phyloP scores from a whole-genome alignment of 768 basidiomycete species.

The Royoungia palumana region DNA sequence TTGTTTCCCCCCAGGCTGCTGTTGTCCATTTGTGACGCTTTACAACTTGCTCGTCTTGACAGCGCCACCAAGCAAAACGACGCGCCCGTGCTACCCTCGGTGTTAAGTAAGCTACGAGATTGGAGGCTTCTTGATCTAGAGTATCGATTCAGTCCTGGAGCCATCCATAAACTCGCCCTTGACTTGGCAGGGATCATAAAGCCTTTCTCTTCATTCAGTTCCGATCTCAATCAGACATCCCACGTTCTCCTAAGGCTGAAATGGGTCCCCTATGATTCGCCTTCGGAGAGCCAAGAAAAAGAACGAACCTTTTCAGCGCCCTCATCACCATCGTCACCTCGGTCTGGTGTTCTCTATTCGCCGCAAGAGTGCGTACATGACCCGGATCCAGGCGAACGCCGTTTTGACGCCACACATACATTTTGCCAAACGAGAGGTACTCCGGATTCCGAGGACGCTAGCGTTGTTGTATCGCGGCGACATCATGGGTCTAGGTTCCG shows the following conservation, averaged over 20 bases:
- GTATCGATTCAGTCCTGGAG: conserved; percentile 10
- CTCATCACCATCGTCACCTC: conserved; percentile 3
- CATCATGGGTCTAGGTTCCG: conserved; percentile 20
- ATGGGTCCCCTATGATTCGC: conserved; percentile 15
- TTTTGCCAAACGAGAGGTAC: not conserved
- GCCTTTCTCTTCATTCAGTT: not conserved
- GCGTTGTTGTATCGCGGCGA: conserved; percentile 4
- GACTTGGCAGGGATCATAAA: conserved; percentile 16
- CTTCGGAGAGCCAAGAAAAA: conserved; percentile 1
- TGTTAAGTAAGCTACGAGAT: conserved; percentile 20
- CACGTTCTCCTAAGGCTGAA: conserved; percentile 12
- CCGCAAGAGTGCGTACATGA: not conserved
- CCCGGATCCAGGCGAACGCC: not conserved
- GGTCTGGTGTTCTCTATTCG: conserved; percentile 1
- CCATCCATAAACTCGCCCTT: conserved; percentile 17
- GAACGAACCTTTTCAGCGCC: not conserved
- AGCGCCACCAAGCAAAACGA: not conserved
- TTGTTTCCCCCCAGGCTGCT: conserved; percentile 18
- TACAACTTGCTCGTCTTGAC: conserved; percentile 1
- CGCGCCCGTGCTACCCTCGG: conserved; percentile 17
- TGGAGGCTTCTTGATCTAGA: conserved; percentile 24
- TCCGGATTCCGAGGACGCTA: conserved; percentile 15
- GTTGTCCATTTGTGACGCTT: conserved; percentile 20
- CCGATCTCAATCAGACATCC: not conserved
- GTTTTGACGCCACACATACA: not conserved